phyloP scores from a whole-genome alignment of 257 asterid species.

The Salvia hispanica region DNA sequence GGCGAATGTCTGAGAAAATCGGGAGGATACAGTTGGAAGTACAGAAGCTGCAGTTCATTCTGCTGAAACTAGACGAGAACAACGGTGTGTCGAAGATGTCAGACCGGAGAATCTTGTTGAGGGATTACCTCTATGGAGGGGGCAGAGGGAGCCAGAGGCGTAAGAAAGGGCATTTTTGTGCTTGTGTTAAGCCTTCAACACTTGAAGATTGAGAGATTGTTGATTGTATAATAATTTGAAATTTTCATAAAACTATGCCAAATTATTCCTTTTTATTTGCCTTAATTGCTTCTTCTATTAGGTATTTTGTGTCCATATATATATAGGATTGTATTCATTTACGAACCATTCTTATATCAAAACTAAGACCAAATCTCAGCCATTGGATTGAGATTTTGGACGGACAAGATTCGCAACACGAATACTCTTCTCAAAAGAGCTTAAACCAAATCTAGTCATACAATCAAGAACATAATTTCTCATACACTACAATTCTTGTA shows the following conservation, averaged over 20 bases:
- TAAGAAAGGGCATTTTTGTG: slow-evolving; percentile 46
- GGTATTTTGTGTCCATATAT: slow-evolving; percentile 13
- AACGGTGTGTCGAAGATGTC: slow-evolving; percentile 38
- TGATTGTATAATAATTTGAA: neutral
- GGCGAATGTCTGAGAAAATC: slow-evolving; percentile 61
- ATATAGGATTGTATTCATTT: slow-evolving; percentile 31
- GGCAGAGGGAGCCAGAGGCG: slow-evolving; percentile 43
- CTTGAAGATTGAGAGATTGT: slow-evolving; percentile 47
- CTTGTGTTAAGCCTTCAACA: slow-evolving; percentile 56
- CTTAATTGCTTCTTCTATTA: slow-evolving; percentile 13
- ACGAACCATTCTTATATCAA: no score
- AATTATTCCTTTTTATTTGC: no score
- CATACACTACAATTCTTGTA: slow-evolving; percentile 4
- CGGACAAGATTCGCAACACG: no score
- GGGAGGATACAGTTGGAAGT: slow-evolving; percentile 64
- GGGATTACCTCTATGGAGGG: slow-evolving; percentile 54
- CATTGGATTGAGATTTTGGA: no score
- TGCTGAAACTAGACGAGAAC: slow-evolving; percentile 52
- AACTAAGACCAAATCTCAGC: no score
- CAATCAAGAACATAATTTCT: neutral
- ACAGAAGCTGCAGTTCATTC: slow-evolving; percentile 56
- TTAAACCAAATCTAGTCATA: neutral
- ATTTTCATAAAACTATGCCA: slow-evolving; percentile 4
- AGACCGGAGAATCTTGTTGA: slow-evolving; percentile 52
- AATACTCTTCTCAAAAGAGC: neutral